Conservation (phyloP, 345 rosid genomes). For the Salix viminalis region DNA sequence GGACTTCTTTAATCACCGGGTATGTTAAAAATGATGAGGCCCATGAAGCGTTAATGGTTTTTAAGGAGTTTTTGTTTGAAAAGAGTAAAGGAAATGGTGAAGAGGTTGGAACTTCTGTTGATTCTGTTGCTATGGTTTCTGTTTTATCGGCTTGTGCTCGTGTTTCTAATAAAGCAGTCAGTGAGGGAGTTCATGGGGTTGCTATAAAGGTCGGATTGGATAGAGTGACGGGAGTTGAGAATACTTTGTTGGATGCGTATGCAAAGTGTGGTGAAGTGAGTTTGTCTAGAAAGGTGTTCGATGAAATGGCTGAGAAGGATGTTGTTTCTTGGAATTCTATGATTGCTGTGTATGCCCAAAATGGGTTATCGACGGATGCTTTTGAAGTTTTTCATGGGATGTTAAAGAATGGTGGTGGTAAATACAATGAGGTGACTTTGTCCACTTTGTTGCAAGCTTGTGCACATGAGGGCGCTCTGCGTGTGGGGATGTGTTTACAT, state of each 20-base stretch:
- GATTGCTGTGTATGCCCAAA: slow-evolving; percentile 67
- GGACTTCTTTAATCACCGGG: slow-evolving; percentile 85
- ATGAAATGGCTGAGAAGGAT: slow-evolving; percentile 57
- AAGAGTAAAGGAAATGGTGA: slow-evolving; percentile 35
- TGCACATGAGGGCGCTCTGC: slow-evolving; percentile 65
- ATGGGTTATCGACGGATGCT: slow-evolving; percentile 60
- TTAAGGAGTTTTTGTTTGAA: slow-evolving; percentile 56
- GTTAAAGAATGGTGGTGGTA: slow-evolving; percentile 35
- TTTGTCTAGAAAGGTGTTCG: slow-evolving; percentile 61
- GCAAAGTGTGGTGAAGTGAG: slow-evolving; percentile 56
- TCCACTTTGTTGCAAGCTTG: slow-evolving; percentile 67
- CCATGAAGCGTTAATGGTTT: slow-evolving; percentile 51
- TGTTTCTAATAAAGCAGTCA: slow-evolving; percentile 38
- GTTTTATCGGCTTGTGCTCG: slow-evolving; percentile 76
- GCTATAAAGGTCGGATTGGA: slow-evolving; percentile 62
- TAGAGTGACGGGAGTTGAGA: slow-evolving; percentile 47
- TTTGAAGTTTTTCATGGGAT: slow-evolving; percentile 48
- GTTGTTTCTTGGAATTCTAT: slow-evolving; percentile 73
- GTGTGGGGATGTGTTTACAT: slow-evolving; percentile 62
- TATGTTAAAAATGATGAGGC: slow-evolving; percentile 58
- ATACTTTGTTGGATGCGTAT: slow-evolving; percentile 73
- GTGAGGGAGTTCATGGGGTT: slow-evolving; percentile 58
- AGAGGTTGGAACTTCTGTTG: slow-evolving; percentile 31
- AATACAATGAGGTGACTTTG: slow-evolving; percentile 60
- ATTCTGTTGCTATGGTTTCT: slow-evolving; percentile 63